Base-by-base conservation (phyloP, 1,284 basidiomycete genomes). In the Schizopora paradoxa region DNA sequence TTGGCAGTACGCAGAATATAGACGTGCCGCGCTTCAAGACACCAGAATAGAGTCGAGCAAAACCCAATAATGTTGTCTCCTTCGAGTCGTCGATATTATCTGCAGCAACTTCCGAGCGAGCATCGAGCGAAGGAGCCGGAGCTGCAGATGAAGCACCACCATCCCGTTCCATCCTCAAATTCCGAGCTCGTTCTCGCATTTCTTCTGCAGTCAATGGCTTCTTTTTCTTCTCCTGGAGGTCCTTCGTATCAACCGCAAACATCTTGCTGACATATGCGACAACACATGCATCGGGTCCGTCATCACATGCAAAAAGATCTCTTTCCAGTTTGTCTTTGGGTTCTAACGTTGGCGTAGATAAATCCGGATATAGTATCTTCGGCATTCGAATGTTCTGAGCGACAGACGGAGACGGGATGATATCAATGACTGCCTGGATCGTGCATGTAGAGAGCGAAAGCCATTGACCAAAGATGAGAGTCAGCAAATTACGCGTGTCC, bases 201-300 rank as follows among this genome's bases (percentile, higher is more conserved):
- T 96, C 90, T 27, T 96, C 91, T 0, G 89, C 90, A 0, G 86
- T 91, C 45, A 92, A 60, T 21, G 78, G 71, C 53, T 73, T 82
- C 58, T 82, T 79, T 66, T 86, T 90, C 61, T 86, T 84, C 58
- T 94, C 86, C 0, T 95, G 95, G 25, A 99, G 67, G 39, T 95
- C 89, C 44, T 78, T 79, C 14, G 67, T 69, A 18, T 80, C 69
- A 1, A 98, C 85, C 0, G 93, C 93, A 63, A 99, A 98, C 95
- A 99, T 99, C 65, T 99, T 99, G 72, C 91, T 96, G 44, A 99
- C 88, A 62, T 95, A 96, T 3, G 83, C 91, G 10, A 84, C 78
- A n/a, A 92, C 70, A 45, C 68, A 76, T 0, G 82, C 79, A 3
- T 74, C 72, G 2, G 77, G 58, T 1, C 61, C 68, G n/a, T 77